phyloP scores from a whole-genome alignment of 2,329 filamentous ascomycete species.

The Stagonosporopsis vannaccii region DNA sequence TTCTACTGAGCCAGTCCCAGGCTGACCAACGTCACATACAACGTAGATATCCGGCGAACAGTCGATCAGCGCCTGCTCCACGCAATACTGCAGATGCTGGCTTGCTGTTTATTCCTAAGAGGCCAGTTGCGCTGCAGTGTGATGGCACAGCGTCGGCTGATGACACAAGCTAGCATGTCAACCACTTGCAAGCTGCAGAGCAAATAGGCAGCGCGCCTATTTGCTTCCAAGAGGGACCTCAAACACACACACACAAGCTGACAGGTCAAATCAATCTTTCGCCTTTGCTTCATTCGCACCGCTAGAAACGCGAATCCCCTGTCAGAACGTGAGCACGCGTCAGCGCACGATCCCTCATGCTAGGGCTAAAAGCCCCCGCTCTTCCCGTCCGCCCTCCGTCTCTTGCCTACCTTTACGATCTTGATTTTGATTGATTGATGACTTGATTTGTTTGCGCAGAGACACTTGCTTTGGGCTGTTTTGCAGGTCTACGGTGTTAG shows the following conservation, averaged over 20 bases:
- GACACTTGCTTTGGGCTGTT: background rate
- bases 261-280: background rate
- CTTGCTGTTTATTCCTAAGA: background rate
- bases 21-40: conserved; percentile 10
- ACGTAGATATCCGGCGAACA: conserved; percentile 4
- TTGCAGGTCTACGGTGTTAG: background rate
- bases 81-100: background rate
- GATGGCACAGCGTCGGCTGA: background rate
- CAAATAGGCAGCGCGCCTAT: background rate
- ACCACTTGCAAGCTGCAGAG: background rate
- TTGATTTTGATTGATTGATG: background rate
- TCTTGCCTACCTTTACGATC: background rate
- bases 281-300: conserved; percentile 4
- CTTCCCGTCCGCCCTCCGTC: background rate
- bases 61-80: background rate
- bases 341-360: conserved; percentile 3
- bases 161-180: background rate
- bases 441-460: background rate
- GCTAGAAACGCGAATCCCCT: conserved; percentile 9
- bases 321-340: conserved; percentile 22
- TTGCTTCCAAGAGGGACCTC: background rate
- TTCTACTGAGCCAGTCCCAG: background rate
- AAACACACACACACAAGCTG: background rate
- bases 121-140: background rate
- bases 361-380: conserved; percentile 9